Conservation (phyloP, 495 filamentous ascomycete genomes). For the Aspergillus funiculosus region DNA sequence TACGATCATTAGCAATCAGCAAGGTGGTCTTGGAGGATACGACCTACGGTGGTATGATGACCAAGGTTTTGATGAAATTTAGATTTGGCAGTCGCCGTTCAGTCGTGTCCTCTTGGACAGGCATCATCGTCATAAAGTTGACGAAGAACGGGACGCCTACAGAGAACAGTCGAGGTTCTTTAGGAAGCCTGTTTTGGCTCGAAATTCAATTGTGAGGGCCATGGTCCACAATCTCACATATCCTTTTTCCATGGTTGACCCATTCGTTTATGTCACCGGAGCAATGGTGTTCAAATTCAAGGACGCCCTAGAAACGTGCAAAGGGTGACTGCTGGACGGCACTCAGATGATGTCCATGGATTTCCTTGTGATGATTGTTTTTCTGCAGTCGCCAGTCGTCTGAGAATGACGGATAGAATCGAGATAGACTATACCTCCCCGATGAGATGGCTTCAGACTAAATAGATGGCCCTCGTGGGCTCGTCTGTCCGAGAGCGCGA, state of each 20-base stretch:
- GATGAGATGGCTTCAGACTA: neutral
- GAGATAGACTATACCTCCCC: conserved; percentile 5
- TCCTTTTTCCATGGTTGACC: neutral
- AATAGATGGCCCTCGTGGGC: neutral
- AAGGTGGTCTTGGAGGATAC: conserved; percentile 18
- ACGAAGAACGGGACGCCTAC: neutral
- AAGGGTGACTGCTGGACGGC: conserved; percentile 16
- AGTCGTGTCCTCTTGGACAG: neutral
- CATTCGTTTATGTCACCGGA: neutral
- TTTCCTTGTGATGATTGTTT: conserved; percentile 4
- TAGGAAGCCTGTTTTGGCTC: neutral
- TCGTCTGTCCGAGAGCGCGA: neutral
- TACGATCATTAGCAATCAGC: conserved; percentile 26
- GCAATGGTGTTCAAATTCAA: conserved; percentile 7
- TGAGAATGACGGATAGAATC: conserved; percentile 10
- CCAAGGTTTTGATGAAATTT: conserved; percentile 4
- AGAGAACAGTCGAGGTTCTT: neutral
- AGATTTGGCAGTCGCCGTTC: conserved; percentile 9
- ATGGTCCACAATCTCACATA: no score
- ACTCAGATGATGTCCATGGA: conserved; percentile 4
- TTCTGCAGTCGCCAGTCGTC: conserved; percentile 12
- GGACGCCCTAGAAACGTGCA: neutral
- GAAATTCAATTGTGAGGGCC: neutral
- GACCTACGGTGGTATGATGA: conserved; percentile 8
- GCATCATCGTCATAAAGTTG: conserved; percentile 8